These are phyloP conservation scores for Nicotiana paniculata DNA, from an alignment of 257 asterid species.

Conservation along the genomic window DNA sequence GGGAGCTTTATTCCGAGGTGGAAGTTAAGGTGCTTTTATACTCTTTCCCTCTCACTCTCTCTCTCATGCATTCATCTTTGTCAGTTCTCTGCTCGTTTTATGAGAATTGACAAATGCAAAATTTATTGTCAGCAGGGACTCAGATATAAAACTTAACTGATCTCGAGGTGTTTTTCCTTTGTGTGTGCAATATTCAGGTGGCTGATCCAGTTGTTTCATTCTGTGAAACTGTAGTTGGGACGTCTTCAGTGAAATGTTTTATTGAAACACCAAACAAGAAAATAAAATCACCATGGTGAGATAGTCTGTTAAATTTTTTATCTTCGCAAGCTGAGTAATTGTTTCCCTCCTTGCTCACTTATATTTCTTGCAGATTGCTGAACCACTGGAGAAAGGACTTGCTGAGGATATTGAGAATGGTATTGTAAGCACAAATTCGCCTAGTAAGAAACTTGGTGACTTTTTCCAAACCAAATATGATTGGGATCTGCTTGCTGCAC, in stretches of 20 bases:
- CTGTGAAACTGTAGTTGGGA: conserved; percentile 94
- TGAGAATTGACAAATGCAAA: neutral
- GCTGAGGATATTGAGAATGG: conserved; percentile 96
- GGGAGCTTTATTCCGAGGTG: conserved; percentile 89
- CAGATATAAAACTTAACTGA: neutral
- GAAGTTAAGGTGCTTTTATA: conserved; percentile 69
- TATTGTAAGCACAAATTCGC: conserved; percentile 38
- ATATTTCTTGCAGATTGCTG: conserved; percentile 59
- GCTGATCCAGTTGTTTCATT: conserved; percentile 99
- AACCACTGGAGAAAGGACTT: conserved; percentile 95
- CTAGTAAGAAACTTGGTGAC: neutral
- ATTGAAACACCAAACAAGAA: conserved; percentile 98
- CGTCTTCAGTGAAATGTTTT: conserved; percentile 96
- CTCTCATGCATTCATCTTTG: neutral
- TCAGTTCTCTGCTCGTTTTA: neutral
- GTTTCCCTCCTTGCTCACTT: neutral
- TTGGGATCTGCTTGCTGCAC: conserved; percentile 96
- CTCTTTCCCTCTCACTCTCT: neutral
- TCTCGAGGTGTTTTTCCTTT: neutral
- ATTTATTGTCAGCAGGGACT: neutral
- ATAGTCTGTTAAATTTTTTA: neutral
- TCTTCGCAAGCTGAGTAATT: neutral
- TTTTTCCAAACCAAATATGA: conserved; percentile 64
- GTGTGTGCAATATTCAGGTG: conserved; percentile 38
- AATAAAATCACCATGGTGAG: conserved; percentile 97